Conservation (phyloP, 768 basidiomycete genomes). For the Trametes elegans region DNA sequence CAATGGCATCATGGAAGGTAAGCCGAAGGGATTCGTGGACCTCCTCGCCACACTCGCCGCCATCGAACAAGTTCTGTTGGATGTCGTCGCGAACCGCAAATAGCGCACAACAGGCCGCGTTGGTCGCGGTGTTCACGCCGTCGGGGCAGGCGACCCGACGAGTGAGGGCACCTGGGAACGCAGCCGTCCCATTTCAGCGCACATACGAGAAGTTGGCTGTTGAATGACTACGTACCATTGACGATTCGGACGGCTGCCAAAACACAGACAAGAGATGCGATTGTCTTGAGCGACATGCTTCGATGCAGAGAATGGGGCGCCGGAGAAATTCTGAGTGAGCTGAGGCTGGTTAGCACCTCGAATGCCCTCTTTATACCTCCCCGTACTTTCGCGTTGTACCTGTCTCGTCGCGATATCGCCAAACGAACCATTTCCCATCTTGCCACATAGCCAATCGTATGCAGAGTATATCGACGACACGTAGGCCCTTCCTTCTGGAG, state of each 20-base stretch:
- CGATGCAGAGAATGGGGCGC: not conserved
- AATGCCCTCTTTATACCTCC: constrained; percentile 9
- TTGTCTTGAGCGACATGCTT: constrained; percentile 24
- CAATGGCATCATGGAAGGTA: constrained; percentile 29
- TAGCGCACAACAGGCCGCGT: constrained; percentile 18
- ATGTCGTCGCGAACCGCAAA: constrained; percentile 24
- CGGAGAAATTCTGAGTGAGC: not conserved
- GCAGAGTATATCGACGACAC: too few relatives aligned
- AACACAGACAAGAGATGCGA: constrained; percentile 21
- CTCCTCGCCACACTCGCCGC: constrained; percentile 34
- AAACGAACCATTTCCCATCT: too few relatives aligned
- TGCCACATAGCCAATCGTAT: not conserved
- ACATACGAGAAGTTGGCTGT: not conserved
- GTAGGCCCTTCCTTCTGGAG: too few relatives aligned
- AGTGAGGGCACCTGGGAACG: constrained; percentile 13
- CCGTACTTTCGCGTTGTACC: not conserved
- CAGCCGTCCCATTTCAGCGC: too few relatives aligned
- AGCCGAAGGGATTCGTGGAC: constrained; percentile 32
- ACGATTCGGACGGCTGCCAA: constrained; percentile 20
- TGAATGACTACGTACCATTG: constrained; percentile 14
- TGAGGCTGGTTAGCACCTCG: not conserved
- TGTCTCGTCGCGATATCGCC: not conserved
- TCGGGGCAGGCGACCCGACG: constrained; percentile 24
- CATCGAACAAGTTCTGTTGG: constrained; percentile 35
- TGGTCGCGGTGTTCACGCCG: constrained; percentile 16